Conservation (phyloP, 2,329 filamentous ascomycete genomes). For the Colletotrichum viniferum region DNA sequence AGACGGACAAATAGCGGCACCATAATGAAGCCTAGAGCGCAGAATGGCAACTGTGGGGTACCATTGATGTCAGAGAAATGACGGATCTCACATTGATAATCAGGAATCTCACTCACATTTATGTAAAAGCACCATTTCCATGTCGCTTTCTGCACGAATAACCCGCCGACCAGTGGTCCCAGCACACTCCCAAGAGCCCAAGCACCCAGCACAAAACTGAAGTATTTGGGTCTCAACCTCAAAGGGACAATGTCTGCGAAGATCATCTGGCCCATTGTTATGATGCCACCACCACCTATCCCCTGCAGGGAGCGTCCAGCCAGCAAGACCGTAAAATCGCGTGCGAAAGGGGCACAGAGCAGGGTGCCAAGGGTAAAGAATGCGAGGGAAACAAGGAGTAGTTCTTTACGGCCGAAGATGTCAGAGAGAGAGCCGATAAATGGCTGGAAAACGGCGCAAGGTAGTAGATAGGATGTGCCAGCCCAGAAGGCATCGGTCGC, state of each 20-base stretch:
- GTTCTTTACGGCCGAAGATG: background rate
- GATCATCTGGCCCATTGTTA: constrained; percentile 15
- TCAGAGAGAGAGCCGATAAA: background rate
- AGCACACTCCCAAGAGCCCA: constrained; percentile 8
- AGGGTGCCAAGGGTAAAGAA: background rate
- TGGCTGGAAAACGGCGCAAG: background rate
- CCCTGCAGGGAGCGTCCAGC: constrained; percentile 13
- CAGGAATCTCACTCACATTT: background rate
- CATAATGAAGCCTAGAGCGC: background rate
- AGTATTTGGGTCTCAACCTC: background rate
- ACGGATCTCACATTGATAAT: background rate
- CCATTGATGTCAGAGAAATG: background rate
- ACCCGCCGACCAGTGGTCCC: background rate
- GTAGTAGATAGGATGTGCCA: background rate
- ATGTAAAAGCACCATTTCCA: background rate
- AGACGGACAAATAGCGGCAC: background rate
- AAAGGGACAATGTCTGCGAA: constrained; percentile 7
- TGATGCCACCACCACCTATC: constrained; percentile 19
- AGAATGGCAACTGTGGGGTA: background rate
- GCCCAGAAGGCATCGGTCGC: background rate
- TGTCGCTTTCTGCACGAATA: background rate
- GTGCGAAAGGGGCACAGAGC: background rate
- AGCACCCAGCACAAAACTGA: background rate
- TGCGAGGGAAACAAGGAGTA: background rate
- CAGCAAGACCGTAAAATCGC: constrained; percentile 3